These are phyloP conservation scores for Annulohypoxylon maeteangense DNA, from an alignment of 495 filamentous ascomycete genomes.

Conservation along the genomic window DNA sequence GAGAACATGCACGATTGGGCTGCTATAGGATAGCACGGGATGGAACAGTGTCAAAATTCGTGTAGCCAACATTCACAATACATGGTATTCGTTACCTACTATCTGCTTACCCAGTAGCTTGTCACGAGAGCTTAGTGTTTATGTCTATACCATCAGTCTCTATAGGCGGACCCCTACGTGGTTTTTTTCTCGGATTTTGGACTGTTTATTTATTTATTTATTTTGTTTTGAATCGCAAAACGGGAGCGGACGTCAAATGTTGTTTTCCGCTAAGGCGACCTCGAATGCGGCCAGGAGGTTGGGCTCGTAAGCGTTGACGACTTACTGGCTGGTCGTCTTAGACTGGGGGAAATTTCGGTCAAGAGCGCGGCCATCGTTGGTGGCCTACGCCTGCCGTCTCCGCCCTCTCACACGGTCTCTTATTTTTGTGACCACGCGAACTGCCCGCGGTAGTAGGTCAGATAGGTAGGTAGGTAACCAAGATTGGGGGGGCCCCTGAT, in stretches of 20 bases:
- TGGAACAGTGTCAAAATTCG: slow-evolving; percentile 35
- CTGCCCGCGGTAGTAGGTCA: slow-evolving; percentile 27
- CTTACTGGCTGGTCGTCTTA: slow-evolving; percentile 10
- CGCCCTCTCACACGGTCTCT: slow-evolving; percentile 26
- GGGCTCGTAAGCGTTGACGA: slow-evolving; percentile 40
- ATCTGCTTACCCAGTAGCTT: not conserved
- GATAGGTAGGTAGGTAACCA: slow-evolving; percentile 20
- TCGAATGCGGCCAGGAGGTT: slow-evolving; percentile 44
- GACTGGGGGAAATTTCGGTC: slow-evolving; percentile 41
- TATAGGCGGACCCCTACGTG: slow-evolving; percentile 19
- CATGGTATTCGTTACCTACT: slow-evolving; percentile 33
- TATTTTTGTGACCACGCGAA: slow-evolving; percentile 39
- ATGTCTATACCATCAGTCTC: slow-evolving; percentile 19
- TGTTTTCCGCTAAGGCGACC: slow-evolving; percentile 41
- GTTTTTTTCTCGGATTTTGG: slow-evolving; percentile 3
- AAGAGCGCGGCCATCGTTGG: slow-evolving; percentile 41
- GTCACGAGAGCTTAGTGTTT: slow-evolving; percentile 12
- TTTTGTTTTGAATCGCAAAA: slow-evolving; percentile 26
- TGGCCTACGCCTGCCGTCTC: slow-evolving; percentile 32
- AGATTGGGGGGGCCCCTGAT: slow-evolving; percentile 29
- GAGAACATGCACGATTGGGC: slow-evolving; percentile 16
- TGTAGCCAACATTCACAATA: slow-evolving; percentile 43
- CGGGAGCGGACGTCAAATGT: slow-evolving; percentile 37
- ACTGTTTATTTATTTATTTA: slow-evolving; percentile 42
- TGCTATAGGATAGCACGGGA: slow-evolving; percentile 29